Percentiles rank a stretch among this genome's conserved stretches.
Conservation (phyloP, 192 early-diverging fungal genomes). For the Phycomyces blakesleeanus region DNA sequence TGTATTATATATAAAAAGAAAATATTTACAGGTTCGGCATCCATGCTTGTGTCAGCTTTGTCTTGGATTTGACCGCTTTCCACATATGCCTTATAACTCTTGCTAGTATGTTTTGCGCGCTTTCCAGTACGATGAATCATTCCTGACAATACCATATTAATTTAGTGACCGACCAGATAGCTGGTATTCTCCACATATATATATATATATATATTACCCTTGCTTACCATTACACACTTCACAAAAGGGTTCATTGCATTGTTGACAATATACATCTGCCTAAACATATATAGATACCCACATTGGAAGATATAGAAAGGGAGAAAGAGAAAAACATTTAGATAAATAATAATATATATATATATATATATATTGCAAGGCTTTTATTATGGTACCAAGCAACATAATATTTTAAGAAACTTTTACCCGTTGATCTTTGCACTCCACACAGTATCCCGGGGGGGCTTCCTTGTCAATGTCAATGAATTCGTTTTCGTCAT, state of each 20-base stretch:
- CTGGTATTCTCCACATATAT: too few species aligned
- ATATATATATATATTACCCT: background rate
- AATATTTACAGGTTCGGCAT: background rate
- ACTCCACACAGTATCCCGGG: slow-evolving; percentile 87
- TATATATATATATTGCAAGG: background rate
- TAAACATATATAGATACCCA: slow-evolving; percentile 20
- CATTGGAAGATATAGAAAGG: too few species aligned
- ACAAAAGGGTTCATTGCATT: slow-evolving; percentile 87
- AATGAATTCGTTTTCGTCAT: slow-evolving; percentile 7
- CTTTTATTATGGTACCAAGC: background rate
- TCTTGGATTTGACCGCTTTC: background rate
- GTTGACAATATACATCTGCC: slow-evolving; percentile 66
- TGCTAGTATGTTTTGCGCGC: slow-evolving; percentile 52
- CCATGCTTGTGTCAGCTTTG: background rate
- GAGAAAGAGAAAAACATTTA: too few species aligned
- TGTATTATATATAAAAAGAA: background rate
- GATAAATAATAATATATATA: background rate
- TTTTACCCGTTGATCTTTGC: slow-evolving; percentile 67
- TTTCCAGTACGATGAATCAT: slow-evolving; percentile 83
- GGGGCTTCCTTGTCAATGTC: slow-evolving; percentile 35
- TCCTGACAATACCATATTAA: slow-evolving; percentile 10
- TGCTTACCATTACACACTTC: slow-evolving; percentile 73
- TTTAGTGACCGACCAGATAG: background rate
- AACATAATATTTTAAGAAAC: background rate
- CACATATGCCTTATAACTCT: background rate